These are phyloP conservation scores for Aspergillus asperescens DNA, from an alignment of 495 filamentous ascomycete species.

Conservation along the genomic window DNA sequence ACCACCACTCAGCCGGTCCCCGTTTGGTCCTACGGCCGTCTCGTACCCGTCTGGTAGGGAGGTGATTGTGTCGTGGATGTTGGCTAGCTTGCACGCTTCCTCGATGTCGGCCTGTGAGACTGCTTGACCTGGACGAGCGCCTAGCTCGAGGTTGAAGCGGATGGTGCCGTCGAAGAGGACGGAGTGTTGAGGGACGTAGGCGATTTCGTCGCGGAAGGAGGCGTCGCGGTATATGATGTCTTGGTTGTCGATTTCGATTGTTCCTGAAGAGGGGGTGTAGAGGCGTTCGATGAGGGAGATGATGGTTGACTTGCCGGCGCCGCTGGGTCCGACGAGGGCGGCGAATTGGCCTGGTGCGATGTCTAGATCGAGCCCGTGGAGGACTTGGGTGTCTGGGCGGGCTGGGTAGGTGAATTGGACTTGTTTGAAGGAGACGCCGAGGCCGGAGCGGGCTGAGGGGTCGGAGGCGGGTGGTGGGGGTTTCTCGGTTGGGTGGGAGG, in stretches of 20 bases:
- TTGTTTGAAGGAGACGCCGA: conserved; percentile 38
- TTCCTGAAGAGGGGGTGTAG: conserved; percentile 43
- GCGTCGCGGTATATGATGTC: conserved; percentile 29
- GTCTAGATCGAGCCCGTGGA: conserved; percentile 48
- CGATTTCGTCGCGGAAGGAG: conserved; percentile 45
- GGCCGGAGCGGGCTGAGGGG: conserved; percentile 20
- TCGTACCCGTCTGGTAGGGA: conserved; percentile 56
- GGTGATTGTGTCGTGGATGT: conserved; percentile 54
- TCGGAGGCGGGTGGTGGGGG: neutral
- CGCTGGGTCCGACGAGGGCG: conserved; percentile 55
- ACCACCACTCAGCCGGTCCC: conserved; percentile 61
- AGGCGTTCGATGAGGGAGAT: conserved; percentile 57
- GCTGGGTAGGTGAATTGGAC: conserved; percentile 58
- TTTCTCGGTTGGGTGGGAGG: conserved; percentile 9
- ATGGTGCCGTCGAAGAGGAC: conserved; percentile 50
- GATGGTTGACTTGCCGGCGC: conserved; percentile 57
- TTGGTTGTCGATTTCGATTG: conserved; percentile 36
- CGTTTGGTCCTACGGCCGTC: conserved; percentile 58
- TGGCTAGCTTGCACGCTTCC: conserved; percentile 50
- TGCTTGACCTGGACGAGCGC: conserved; percentile 39
- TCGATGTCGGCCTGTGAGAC: conserved; percentile 48
- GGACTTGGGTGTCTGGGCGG: conserved; percentile 47
- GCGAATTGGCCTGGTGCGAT: conserved; percentile 54
- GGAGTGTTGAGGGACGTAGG: conserved; percentile 51
- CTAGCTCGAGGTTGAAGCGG: conserved; percentile 49